A percentile compares a stretch with the other conserved stretches of the same genome.
Evolutionary conservation across 1,284 basidiomycete species (phyloP).

Genomic region (Bondarzewia mesenterica): DNA sequence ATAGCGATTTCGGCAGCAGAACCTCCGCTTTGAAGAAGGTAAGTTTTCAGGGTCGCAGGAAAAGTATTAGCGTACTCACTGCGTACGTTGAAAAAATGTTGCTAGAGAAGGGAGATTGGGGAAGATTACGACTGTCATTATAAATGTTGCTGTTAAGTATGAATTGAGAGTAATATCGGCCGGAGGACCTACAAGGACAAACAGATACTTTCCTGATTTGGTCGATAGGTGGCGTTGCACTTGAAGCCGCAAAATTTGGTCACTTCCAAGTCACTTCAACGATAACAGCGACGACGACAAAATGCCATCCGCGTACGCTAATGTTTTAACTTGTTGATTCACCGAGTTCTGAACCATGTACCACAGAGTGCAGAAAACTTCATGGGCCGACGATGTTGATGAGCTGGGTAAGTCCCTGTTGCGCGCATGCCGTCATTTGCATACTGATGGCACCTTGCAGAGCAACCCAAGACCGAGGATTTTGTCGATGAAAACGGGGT

Average conservation of each 20-base stretch:
- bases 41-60: too few species aligned
- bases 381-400: conserved; percentile 80
- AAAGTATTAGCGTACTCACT: too few species aligned
- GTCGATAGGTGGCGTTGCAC: neutral
- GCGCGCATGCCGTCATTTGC: neutral
- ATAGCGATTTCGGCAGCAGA: too few species aligned
- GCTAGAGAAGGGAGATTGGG: neutral
- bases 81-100: too few species aligned
- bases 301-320: conserved; percentile 4
- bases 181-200: neutral
- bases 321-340: neutral
- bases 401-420: conserved; percentile 44
- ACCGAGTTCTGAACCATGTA: neutral
- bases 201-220: neutral
- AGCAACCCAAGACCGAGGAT: conserved; percentile 44
- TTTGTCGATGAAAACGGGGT: conserved; percentile 85
- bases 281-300: neutral
- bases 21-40: too few species aligned
- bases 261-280: neutral
- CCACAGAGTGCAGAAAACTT: conserved; percentile 43
- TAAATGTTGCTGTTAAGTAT: neutral
- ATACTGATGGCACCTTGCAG: conserved; percentile 15
- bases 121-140: neutral
- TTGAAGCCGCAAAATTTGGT: neutral
- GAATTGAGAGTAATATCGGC: neutral